phyloP scores from a whole-genome alignment of 2,329 filamentous ascomycete genomes.

The Cercospora berteroae region DNA sequence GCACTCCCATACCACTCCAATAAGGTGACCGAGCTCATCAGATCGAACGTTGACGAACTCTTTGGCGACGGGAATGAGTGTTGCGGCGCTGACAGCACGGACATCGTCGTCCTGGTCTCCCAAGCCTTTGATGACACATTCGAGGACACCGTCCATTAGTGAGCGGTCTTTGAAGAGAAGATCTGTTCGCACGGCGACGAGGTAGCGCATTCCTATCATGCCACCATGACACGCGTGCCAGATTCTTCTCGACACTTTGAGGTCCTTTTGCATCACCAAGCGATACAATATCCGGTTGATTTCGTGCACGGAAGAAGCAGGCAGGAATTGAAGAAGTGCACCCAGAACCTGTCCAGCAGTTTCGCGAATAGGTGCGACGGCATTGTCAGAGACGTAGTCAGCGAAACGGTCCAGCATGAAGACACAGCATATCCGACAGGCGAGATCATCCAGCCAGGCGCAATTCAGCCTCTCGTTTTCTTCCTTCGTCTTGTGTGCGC shows the following conservation, averaged over 20 bases:
- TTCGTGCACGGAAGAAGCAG: constrained; percentile 72
- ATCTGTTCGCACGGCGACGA: constrained; percentile 93
- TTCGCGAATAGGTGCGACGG: constrained; percentile 92
- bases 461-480: constrained; percentile 81
- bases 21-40: constrained; percentile 72
- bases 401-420: constrained; percentile 97
- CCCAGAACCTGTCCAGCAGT: constrained; percentile 92
- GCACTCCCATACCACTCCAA: constrained; percentile 96
- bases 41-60: constrained; percentile 88
- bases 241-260: constrained; percentile 68
- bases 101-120: constrained; percentile 93
- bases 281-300: constrained; percentile 82
- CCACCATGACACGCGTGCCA: constrained; percentile 98
- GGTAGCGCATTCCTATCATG: constrained; percentile 93
- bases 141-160: constrained; percentile 89
- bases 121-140: constrained; percentile 91
- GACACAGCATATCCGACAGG: constrained; percentile 91
- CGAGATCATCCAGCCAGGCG: constrained; percentile 87
- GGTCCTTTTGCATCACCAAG: constrained; percentile 87
- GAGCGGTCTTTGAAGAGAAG: constrained; percentile 77
- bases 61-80: constrained; percentile 89
- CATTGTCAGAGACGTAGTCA: constrained; percentile 96
- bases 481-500: constrained; percentile 63
- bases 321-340: constrained; percentile 80
- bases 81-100: constrained; percentile 94